Base-by-base conservation (phyloP, 1,284 basidiomycete species). In the Taiwanofungus camphoratus region DNA sequence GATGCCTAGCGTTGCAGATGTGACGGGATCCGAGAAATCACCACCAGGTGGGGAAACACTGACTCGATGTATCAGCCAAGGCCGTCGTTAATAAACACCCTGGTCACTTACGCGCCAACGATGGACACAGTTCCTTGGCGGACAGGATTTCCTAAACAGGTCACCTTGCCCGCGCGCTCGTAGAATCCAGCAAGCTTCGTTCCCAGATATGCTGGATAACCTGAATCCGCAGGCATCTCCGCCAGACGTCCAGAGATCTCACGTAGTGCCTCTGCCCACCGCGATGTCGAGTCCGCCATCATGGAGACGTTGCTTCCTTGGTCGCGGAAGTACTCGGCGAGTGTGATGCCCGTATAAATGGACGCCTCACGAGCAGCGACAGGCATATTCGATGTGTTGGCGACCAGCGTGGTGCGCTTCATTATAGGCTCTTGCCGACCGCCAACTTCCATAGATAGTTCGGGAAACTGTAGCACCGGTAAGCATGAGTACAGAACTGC, bases 341-440 rank as follows among this genome's bases (percentile, higher is more conserved):
- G 80, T 0, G 96, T 99, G 71, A 99, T 99, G 60, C 96, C 96
- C 32, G 96, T 99, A 71, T 99, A 99, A 65, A 99, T 99, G 34
- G 95, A 98, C 4, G 96, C 96, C 71, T 99, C 96, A 61, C 96
- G 92, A 29, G 96, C 96, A 27, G 96, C 96, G 59, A 99, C 96
- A 56, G 96, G 96, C 96, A 99, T 99, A 73, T 99, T 99, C 46
- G 95, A 98, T 2, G 96, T 99, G 67, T 99, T 99, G 56, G 96
- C 96, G 48, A 99, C 95, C 26, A 99, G 82, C 3, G 95, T 94
- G 1, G 96, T 99, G 51, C 96, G 94, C 70, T 99, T 99, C 96
- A 99, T 99, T 75, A 99, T 99, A 30, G 96, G 96, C 66, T 98
- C 95, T 78, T 97, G 87, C 46, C 92, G 89, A 56, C 92, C 84